Evolutionary conservation across 805 yeast genomes (phyloP).

Genomic region (Kodamaea laetipori): DNA sequence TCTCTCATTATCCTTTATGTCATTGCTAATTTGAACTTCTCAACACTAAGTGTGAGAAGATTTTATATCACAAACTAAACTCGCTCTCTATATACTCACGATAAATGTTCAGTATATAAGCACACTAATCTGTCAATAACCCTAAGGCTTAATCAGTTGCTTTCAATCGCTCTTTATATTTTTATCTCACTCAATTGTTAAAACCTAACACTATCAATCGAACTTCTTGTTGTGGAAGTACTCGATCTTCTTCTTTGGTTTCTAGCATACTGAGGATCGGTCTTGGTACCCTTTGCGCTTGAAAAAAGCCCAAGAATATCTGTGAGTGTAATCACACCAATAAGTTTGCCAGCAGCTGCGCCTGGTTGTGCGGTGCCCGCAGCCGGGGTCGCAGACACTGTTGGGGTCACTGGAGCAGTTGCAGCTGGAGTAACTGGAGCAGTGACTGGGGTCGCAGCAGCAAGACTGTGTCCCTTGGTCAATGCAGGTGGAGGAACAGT

Average conservation of each 20-base stretch:
- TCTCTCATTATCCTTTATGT: too few species aligned
- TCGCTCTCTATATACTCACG: too few species aligned
- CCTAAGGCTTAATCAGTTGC: too few species aligned
- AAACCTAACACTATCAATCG: slow-evolving; percentile 11
- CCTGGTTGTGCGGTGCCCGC: slow-evolving; percentile 28
- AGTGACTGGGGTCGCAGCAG: slow-evolving; percentile 9
- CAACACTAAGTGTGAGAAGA: too few species aligned
- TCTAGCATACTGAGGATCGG: slow-evolving; percentile 87
- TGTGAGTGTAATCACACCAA: slow-evolving; percentile 90
- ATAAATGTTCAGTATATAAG: too few species aligned
- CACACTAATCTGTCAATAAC: too few species aligned
- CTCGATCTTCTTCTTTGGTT: slow-evolving; percentile 77
- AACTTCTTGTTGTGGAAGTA: slow-evolving; percentile 30
- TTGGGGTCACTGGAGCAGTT: slow-evolving; percentile 7
- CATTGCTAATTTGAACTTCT: too few species aligned
- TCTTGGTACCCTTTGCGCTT: slow-evolving; percentile 58
- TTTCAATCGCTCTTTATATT: too few species aligned
- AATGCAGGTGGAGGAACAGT: background rate
- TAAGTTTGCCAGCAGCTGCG: slow-evolving; percentile 74
- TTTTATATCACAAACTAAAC: too few species aligned
- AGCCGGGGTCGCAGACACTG: slow-evolving; percentile 3
- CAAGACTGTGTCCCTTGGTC: slow-evolving; percentile 1
- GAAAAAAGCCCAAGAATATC: slow-evolving; percentile 86
- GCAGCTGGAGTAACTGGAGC: background rate
- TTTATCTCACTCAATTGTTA: too few species aligned